Percentiles rank a stretch among this genome's conserved stretches.
Conservation (phyloP, 2,329 filamentous ascomycete genomes). For the Trichothecium roseum region DNA sequence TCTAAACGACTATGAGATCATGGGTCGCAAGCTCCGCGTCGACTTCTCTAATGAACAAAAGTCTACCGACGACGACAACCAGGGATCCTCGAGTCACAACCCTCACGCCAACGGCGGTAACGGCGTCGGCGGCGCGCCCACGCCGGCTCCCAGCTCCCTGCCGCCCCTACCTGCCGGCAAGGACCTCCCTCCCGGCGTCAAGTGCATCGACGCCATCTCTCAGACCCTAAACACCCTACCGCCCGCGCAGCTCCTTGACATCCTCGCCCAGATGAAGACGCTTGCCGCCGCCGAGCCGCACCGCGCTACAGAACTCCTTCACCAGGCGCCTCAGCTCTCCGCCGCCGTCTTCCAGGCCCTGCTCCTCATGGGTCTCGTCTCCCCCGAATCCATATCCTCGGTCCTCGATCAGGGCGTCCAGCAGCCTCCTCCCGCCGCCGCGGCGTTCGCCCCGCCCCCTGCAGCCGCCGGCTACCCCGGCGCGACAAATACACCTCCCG, state of each 20-base stretch:
- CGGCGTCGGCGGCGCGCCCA: slow-evolving; percentile 17
- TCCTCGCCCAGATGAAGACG: slow-evolving; percentile 88
- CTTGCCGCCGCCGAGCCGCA: slow-evolving; percentile 73
- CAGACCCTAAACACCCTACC: slow-evolving; percentile 80
- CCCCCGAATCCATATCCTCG: slow-evolving; percentile 68
- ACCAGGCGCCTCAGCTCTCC: slow-evolving; percentile 81
- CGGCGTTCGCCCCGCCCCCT: slow-evolving; percentile 5
- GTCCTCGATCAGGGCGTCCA: slow-evolving; percentile 57
- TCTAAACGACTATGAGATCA: slow-evolving; percentile 88
- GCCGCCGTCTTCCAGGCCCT: slow-evolving; percentile 95
- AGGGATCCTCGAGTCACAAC: slow-evolving; percentile 13
- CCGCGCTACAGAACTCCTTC: slow-evolving; percentile 76
- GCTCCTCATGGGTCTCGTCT: slow-evolving; percentile 85
- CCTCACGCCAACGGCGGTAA: slow-evolving; percentile 20
- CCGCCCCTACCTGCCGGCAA: slow-evolving; percentile 77
- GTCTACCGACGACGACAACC: slow-evolving; percentile 51
- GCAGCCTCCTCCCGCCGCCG: slow-evolving; percentile 20
- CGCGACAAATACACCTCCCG: slow-evolving; percentile 37
- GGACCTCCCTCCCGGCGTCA: slow-evolving; percentile 73
- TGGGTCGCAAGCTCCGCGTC: slow-evolving; percentile 87
- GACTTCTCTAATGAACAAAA: slow-evolving; percentile 93
- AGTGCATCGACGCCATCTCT: slow-evolving; percentile 83
- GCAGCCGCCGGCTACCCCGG: slow-evolving; percentile 22
- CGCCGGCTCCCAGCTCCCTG: slow-evolving; percentile 40
- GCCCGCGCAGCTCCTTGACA: slow-evolving; percentile 81